These are phyloP conservation scores for Amanita inopinata DNA, from an alignment of 768 basidiomycete species.

Conservation along the genomic window DNA sequence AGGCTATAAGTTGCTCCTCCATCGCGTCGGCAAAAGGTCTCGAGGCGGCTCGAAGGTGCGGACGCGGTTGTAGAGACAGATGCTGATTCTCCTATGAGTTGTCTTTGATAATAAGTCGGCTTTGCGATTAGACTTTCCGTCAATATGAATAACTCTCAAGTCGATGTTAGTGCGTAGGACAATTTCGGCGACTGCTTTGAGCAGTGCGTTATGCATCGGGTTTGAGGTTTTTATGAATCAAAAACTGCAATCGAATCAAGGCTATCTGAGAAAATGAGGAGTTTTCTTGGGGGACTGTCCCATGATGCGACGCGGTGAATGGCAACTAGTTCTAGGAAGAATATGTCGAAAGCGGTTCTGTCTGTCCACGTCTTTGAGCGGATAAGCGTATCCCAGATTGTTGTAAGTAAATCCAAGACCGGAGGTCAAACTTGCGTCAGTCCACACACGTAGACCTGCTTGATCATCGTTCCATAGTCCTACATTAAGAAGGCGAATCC, in stretches of 20 bases:
- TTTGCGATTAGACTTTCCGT: constrained; percentile 11
- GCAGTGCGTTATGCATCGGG: background rate
- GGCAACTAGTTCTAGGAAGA: constrained; percentile 17
- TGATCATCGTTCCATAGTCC: constrained; percentile 11
- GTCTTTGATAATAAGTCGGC: constrained; percentile 14
- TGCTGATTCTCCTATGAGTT: too few species aligned
- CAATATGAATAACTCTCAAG: constrained; percentile 13
- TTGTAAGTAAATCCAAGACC: constrained; percentile 12
- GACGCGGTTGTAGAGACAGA: too few species aligned
- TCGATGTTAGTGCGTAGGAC: constrained; percentile 13
- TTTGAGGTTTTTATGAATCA: constrained; percentile 7
- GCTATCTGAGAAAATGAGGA: constrained; percentile 13
- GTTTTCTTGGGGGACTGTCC: constrained; percentile 10
- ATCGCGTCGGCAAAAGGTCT: too few species aligned
- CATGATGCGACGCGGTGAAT: constrained; percentile 13
- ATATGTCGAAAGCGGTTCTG: constrained; percentile 13
- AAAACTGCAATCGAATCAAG: constrained; percentile 15
- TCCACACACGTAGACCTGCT: constrained; percentile 16
- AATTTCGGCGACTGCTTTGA: constrained; percentile 11
- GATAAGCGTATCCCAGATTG: constrained; percentile 12
- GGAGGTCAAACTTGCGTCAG: constrained; percentile 13
- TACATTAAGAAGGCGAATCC: constrained; percentile 13
- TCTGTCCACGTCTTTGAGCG: background rate
- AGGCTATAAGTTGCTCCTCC: too few species aligned
- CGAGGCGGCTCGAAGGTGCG: too few species aligned